A percentile compares a stretch with the other conserved stretches of the same genome.
These are phyloP conservation scores for Wickerhamomyces chaumierensis DNA, from an alignment of 805 yeast species.

Conservation along the genomic window DNA sequence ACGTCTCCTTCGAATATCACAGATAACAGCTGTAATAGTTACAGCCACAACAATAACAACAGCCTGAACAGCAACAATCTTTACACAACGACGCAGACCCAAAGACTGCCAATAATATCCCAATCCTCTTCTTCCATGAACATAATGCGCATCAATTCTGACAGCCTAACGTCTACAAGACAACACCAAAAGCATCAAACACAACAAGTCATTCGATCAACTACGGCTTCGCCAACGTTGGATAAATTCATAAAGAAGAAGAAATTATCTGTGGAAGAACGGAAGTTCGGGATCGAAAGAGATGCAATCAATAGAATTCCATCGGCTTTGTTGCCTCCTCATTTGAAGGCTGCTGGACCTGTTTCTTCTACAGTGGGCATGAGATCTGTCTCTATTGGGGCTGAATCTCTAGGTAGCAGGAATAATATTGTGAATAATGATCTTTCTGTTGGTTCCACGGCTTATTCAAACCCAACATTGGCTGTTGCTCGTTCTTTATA, in stretches of 20 bases:
- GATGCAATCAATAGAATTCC: slow-evolving; percentile 19
- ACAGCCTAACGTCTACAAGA: no score
- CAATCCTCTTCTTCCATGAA: slow-evolving; percentile 13
- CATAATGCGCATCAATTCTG: background rate
- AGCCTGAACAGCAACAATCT: no score
- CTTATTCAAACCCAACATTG: no score
- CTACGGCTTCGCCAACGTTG: slow-evolving; percentile 7
- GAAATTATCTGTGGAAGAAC: slow-evolving; percentile 5
- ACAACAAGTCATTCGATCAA: slow-evolving; percentile 1
- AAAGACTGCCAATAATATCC: slow-evolving; percentile 14
- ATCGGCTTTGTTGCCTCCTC: slow-evolving; percentile 17
- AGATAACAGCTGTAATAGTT: no score
- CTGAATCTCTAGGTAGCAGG: background rate
- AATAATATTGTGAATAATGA: background rate
- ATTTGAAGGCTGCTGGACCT: slow-evolving; percentile 13
- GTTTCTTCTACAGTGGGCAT: background rate
- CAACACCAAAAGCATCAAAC: no score
- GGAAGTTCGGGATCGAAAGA: slow-evolving; percentile 11
- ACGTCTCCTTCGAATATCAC: slow-evolving; percentile 11
- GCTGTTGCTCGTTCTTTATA: no score
- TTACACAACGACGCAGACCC: no score
- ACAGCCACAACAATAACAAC: no score
- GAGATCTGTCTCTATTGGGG: background rate
- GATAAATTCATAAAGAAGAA: slow-evolving; percentile 2
- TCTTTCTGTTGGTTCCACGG: no score